Conservation (phyloP, 441 rosid genomes). For the Capsella rubella region DNA sequence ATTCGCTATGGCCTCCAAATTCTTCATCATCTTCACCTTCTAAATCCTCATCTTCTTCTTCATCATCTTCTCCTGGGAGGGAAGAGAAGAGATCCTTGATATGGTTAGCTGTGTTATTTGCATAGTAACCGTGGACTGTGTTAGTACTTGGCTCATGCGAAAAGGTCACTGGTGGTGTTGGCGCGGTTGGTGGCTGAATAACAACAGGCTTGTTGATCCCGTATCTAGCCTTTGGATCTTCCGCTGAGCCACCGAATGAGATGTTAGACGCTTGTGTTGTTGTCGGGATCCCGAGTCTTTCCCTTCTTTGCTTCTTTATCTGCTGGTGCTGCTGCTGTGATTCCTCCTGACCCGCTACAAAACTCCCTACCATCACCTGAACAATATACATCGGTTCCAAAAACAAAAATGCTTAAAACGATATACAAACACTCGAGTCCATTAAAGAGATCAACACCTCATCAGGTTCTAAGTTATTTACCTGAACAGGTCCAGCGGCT, state of each 20-base stretch:
- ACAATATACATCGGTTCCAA: background rate
- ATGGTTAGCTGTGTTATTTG: conserved; percentile 39
- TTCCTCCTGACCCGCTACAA: conserved; percentile 39
- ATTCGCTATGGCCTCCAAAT: conserved; percentile 39
- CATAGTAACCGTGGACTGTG: conserved; percentile 29
- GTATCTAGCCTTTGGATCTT: conserved; percentile 42
- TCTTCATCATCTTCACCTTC: conserved; percentile 46
- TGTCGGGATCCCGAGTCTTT: conserved; percentile 25
- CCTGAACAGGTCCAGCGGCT: conserved; percentile 99
- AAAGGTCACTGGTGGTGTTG: conserved; percentile 43
- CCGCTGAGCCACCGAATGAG: conserved; percentile 39
- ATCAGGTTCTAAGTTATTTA: conserved; percentile 29
- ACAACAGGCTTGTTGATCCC: conserved; percentile 39
- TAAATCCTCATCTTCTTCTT: conserved; percentile 37
- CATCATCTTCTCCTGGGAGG: conserved; percentile 40
- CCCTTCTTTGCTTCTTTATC: conserved; percentile 41
- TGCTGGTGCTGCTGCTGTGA: conserved; percentile 31
- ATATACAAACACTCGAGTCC: background rate
- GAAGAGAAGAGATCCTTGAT: conserved; percentile 46
- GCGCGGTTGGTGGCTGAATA: conserved; percentile 31
- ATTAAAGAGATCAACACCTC: background rate
- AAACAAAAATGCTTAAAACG: conserved; percentile 19
- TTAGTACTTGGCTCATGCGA: conserved; percentile 35
- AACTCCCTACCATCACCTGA: conserved; percentile 44
- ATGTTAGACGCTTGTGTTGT: conserved; percentile 42